These are phyloP conservation scores for Papiliotrema nemorosa DNA, from an alignment of 1,284 basidiomycete species.

Conservation along the genomic window DNA sequence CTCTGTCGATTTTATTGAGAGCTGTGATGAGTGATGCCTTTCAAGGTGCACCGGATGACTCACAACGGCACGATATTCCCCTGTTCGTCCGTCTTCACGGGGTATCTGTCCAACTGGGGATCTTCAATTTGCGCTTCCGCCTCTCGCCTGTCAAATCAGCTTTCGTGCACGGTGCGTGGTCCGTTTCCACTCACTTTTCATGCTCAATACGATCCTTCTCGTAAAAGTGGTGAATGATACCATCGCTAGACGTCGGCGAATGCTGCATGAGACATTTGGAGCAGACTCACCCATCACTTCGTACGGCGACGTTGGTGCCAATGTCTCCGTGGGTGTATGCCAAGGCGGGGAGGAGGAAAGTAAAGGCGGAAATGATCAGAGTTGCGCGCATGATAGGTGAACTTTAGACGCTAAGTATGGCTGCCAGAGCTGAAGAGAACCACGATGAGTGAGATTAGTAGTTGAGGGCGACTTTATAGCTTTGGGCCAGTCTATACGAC, in stretches of 20 bases:
- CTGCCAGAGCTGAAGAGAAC: no score
- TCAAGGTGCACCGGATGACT: neutral
- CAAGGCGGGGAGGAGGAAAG: neutral
- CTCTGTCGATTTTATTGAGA: no score
- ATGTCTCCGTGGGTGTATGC: slow-evolving; percentile 1
- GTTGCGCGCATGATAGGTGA: neutral
- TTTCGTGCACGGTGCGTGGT: neutral
- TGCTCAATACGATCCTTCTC: neutral
- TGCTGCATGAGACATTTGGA: neutral
- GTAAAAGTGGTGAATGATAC: slow-evolving; percentile 1
- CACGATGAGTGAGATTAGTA: no score
- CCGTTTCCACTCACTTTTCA: neutral
- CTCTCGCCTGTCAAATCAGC: no score
- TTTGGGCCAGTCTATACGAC: no score
- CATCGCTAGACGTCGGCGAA: neutral
- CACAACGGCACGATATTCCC: neutral
- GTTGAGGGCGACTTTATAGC: no score
- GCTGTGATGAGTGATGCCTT: no score
- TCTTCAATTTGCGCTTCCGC: neutral
- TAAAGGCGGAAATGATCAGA: neutral
- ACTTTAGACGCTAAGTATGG: no score
- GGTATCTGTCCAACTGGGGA: neutral
- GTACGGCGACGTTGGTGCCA: neutral
- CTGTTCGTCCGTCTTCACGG: slow-evolving; percentile 1
- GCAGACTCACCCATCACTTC: slow-evolving; percentile 1